phyloP scores from a whole-genome alignment of 352 stramenopile species.

The Thraustochytrium striatum region DNA sequence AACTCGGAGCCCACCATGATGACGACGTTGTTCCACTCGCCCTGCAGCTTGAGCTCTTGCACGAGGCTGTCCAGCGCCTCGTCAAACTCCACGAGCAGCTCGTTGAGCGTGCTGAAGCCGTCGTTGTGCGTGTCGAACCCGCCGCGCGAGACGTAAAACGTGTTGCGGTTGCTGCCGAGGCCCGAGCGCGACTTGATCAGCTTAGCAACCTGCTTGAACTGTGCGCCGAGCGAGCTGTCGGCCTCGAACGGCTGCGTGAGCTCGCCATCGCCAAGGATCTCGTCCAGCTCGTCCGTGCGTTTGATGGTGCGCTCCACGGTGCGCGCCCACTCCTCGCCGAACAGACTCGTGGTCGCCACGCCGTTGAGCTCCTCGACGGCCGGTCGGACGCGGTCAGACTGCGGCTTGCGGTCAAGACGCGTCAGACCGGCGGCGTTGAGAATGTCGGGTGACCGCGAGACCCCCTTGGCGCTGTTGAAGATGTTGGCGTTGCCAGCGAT shows the following conservation, averaged over 20 bases:
- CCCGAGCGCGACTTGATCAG: slow-evolving; percentile 59
- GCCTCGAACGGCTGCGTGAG: neutral
- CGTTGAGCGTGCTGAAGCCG: neutral
- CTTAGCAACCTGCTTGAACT: slow-evolving; percentile 60
- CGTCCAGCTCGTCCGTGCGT: neutral
- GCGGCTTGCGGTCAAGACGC: slow-evolving; percentile 51
- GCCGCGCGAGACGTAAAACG: slow-evolving; percentile 59
- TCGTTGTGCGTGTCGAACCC: slow-evolving; percentile 63
- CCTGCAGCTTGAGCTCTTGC: slow-evolving; percentile 57
- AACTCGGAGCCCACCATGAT: slow-evolving; percentile 62
- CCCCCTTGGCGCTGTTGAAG: slow-evolving; percentile 55
- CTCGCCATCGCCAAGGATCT: neutral
- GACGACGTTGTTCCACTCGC: slow-evolving; percentile 57
- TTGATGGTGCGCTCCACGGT: neutral
- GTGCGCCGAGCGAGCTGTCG: neutral
- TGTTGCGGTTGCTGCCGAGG: slow-evolving; percentile 57
- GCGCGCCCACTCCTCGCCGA: slow-evolving; percentile 6
- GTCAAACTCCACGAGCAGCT: slow-evolving; percentile 52
- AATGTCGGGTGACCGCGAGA: slow-evolving; percentile 52
- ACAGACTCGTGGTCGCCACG: neutral
- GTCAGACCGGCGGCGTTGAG: no score
- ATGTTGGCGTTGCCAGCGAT: slow-evolving; percentile 56
- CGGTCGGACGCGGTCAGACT: neutral
- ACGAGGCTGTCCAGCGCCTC: slow-evolving; percentile 57
- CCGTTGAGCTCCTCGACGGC: neutral